These are phyloP conservation scores for Clonostachys sp. DNA, from an alignment of 2,329 filamentous ascomycete species.

Conservation along the genomic window DNA sequence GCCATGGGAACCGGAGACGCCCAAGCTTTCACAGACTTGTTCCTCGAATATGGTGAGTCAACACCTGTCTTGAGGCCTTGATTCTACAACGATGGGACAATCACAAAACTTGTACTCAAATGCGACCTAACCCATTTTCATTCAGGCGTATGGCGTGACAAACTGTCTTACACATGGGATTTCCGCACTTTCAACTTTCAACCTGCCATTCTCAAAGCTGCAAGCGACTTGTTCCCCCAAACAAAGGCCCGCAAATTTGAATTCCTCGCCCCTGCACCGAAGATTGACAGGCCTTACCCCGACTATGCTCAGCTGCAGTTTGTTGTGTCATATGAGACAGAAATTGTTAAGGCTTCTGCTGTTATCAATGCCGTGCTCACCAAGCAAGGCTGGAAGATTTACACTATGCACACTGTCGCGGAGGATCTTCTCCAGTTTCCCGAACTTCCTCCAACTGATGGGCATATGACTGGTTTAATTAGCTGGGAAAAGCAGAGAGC, in stretches of 20 bases:
- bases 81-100: too few species aligned
- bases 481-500: slow-evolving; percentile 22
- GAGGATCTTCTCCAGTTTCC: slow-evolving; percentile 22
- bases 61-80: too few species aligned
- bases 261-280: too few species aligned
- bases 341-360: slow-evolving; percentile 18
- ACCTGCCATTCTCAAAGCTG: slow-evolving; percentile 8
- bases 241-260: slow-evolving; percentile 9
- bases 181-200: too few species aligned
- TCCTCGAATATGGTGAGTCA: slow-evolving; percentile 13
- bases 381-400: slow-evolving; percentile 22
- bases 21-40: slow-evolving; percentile 5
- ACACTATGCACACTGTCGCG: slow-evolving; percentile 24
- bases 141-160: slow-evolving; percentile 12
- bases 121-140: too few species aligned
- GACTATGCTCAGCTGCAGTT: slow-evolving; percentile 7
- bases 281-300: too few species aligned
- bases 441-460: slow-evolving; percentile 16
- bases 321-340: slow-evolving; percentile 7
- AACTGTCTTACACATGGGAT: too few species aligned
- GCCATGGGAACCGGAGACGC: too few species aligned
- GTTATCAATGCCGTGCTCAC: slow-evolving; percentile 22
- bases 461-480: slow-evolving; percentile 22
- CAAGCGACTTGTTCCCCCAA: slow-evolving; percentile 18
- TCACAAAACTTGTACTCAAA: too few species aligned